These are phyloP conservation scores for Pleodorina starrii DNA, from an alignment of 139 green algal species.

Conservation along the genomic window DNA sequence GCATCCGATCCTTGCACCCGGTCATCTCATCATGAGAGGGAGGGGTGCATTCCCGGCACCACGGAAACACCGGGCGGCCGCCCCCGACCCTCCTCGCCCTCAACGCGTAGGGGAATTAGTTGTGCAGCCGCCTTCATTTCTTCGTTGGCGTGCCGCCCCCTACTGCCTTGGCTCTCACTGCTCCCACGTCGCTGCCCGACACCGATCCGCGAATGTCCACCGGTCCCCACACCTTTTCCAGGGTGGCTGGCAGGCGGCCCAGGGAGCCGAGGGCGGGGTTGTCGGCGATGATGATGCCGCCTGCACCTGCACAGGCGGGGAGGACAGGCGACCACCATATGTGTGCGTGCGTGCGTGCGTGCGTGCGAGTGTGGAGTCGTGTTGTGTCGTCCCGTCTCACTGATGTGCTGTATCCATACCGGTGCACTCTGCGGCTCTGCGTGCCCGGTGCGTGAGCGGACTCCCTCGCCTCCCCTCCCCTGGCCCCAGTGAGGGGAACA, in stretches of 20 bases:
- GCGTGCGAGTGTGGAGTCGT: too few relatives aligned
- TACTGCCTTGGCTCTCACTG: neutral
- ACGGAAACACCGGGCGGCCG: too few relatives aligned
- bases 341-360: too few relatives aligned
- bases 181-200: neutral
- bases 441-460: neutral
- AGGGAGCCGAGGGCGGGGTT: conserved; percentile 8
- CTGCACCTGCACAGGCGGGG: neutral
- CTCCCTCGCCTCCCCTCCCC: neutral
- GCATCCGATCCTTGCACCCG: too few relatives aligned
- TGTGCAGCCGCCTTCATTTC: too few relatives aligned
- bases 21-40: too few relatives aligned
- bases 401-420: too few relatives aligned
- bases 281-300: neutral
- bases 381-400: too few relatives aligned
- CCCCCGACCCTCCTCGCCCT: too few relatives aligned
- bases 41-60: too few relatives aligned
- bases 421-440: neutral
- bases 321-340: neutral
- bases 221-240: neutral
- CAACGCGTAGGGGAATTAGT: too few relatives aligned
- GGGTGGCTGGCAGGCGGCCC: neutral
- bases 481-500: neutral
- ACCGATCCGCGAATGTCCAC: neutral
- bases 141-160: too few relatives aligned